These are phyloP conservation scores for Suillus hirtellus DNA, from an alignment of 768 basidiomycete species.

Conservation along the genomic window DNA sequence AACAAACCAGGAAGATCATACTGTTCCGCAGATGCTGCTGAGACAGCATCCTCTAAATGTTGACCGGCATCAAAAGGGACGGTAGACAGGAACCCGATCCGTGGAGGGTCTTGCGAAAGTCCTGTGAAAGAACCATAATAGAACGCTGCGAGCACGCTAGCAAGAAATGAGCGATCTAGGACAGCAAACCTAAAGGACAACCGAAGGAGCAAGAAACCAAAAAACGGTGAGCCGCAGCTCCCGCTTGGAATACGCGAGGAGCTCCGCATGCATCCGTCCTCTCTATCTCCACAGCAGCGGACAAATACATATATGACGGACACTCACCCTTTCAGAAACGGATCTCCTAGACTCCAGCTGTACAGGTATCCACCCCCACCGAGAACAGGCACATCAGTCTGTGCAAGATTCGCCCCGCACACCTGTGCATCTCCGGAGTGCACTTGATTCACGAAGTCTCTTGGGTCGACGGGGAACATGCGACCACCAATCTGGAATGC, in stretches of 20 bases:
- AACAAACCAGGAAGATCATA: slow-evolving; percentile 31
- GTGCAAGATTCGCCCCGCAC: slow-evolving; percentile 56
- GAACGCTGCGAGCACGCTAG: slow-evolving; percentile 64
- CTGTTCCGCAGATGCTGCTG: slow-evolving; percentile 32
- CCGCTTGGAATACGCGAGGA: not conserved
- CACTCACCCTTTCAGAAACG: slow-evolving; percentile 72
- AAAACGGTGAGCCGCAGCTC: not conserved
- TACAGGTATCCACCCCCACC: slow-evolving; percentile 59
- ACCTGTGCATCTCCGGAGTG: slow-evolving; percentile 36
- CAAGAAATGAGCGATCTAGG: not conserved
- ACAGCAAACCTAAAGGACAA: not conserved
- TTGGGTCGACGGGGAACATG: slow-evolving; percentile 72
- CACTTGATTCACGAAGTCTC: slow-evolving; percentile 60
- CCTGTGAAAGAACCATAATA: slow-evolving; percentile 72
- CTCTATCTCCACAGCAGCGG: slow-evolving; percentile 10
- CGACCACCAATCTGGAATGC: slow-evolving; percentile 68
- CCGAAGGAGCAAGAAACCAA: slow-evolving; percentile 4
- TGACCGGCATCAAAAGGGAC: slow-evolving; percentile 56
- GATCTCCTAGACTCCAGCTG: slow-evolving; percentile 77
- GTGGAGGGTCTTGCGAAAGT: slow-evolving; percentile 67
- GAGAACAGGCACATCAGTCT: slow-evolving; percentile 60
- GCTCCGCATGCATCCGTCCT: slow-evolving; percentile 6
- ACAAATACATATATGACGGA: not conserved
- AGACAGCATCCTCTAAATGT: slow-evolving; percentile 36
- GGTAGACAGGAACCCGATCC: slow-evolving; percentile 71